phyloP scores from a whole-genome alignment of 73 alveolate species.

The Strombidium stylifer region DNA sequence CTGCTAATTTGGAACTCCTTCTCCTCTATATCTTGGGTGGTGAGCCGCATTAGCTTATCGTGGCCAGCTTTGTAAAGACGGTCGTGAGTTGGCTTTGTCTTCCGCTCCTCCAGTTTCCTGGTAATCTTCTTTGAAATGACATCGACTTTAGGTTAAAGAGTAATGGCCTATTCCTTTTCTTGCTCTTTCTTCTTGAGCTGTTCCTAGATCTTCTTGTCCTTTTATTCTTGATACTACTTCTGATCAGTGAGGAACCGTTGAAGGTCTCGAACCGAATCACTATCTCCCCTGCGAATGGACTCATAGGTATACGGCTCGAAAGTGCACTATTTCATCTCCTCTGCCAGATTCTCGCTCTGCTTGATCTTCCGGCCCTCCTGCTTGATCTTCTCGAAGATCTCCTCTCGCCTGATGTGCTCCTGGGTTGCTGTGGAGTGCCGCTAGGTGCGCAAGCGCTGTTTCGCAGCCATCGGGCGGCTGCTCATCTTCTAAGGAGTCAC shows the following conservation, averaged over 20 bases:
- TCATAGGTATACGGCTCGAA: conserved; percentile 30
- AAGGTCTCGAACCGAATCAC: neutral
- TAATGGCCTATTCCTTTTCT: neutral
- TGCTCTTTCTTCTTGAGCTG: neutral
- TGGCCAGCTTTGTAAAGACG: conserved; percentile 28
- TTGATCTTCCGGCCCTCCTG: neutral
- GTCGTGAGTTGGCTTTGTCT: conserved; percentile 32
- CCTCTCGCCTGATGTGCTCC: conserved; percentile 13
- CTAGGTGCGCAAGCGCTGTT: too few relatives aligned
- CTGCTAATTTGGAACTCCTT: too few relatives aligned
- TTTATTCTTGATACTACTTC: conserved; percentile 10
- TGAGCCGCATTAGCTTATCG: neutral
- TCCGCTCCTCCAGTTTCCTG: conserved; percentile 7
- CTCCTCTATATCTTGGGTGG: too few relatives aligned
- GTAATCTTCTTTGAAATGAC: conserved; percentile 12
- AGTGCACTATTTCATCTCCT: conserved; percentile 35
- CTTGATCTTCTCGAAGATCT: conserved; percentile 9
- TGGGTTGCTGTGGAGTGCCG: too few relatives aligned
- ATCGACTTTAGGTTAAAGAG: conserved; percentile 36
- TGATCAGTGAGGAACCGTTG: conserved; percentile 28
- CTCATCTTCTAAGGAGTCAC: too few relatives aligned
- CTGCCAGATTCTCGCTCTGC: conserved; percentile 8
- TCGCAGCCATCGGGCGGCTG: too few relatives aligned
- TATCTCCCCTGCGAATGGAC: neutral
- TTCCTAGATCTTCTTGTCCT: conserved; percentile 2